phyloP scores from a whole-genome alignment of 331 rosid species.

The Malus hybrid region DNA sequence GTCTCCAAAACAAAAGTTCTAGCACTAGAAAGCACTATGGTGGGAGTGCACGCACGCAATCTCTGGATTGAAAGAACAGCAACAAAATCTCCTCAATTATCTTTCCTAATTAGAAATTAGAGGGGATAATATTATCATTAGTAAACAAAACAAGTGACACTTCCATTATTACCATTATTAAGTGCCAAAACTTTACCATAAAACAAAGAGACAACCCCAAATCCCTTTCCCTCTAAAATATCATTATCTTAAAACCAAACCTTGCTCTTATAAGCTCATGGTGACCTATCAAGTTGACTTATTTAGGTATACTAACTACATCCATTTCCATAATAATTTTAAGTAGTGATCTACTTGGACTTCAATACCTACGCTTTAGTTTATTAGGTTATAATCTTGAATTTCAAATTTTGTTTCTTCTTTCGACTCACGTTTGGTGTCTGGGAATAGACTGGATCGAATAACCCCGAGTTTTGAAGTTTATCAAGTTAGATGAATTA shows the following conservation, averaged over 20 bases:
- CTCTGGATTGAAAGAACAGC: constrained; percentile 3
- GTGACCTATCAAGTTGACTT: constrained; percentile 19
- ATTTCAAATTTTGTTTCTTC: too few species aligned
- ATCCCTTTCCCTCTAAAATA: not conserved
- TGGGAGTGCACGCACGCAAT: constrained; percentile 37
- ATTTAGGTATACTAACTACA: not conserved
- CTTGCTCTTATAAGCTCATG: not conserved
- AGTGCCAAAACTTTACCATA: constrained; percentile 5
- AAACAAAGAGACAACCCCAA: not conserved
- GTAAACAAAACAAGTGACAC: constrained; percentile 7
- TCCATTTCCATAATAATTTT: not conserved
- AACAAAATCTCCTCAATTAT: not conserved
- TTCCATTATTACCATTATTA: constrained; percentile 14
- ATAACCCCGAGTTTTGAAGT: too few species aligned
- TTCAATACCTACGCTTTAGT: too few species aligned
- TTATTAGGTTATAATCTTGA: too few species aligned
- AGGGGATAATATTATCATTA: not conserved
- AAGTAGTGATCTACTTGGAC: too few species aligned
- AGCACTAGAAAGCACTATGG: constrained; percentile 10
- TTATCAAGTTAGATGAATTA: too few species aligned
- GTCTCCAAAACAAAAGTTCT: not conserved
- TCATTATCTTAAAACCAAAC: constrained; percentile 13
- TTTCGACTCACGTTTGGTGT: too few species aligned
- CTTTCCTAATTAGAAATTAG: not conserved
- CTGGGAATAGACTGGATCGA: too few species aligned